Percentiles rank a stretch among this genome's conserved stretches.
These are phyloP conservation scores for Hypocrella siamensis DNA, from an alignment of 2,329 filamentous ascomycete species.

Conservation along the genomic window DNA sequence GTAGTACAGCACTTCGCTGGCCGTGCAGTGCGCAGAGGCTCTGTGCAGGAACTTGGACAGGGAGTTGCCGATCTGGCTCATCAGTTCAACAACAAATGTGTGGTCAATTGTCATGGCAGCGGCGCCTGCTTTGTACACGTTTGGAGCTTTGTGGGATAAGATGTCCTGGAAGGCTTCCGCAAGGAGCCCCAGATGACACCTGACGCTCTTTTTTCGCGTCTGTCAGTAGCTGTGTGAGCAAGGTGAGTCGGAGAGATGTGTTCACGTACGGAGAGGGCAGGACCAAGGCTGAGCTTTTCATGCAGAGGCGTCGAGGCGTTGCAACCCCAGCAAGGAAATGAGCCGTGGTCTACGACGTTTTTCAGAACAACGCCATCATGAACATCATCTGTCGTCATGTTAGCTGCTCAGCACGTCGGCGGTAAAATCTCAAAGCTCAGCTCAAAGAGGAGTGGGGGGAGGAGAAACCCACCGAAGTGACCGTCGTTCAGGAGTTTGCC, in stretches of 20 bases:
- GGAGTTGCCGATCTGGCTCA: conserved; percentile 25
- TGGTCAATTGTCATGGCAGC: conserved; percentile 25
- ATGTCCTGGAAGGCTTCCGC: conserved; percentile 36
- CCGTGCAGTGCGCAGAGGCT: conserved; percentile 18
- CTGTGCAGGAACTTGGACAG: conserved; percentile 22
- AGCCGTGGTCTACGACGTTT: conserved; percentile 34
- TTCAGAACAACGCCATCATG: conserved; percentile 21
- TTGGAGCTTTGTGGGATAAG: conserved; percentile 29
- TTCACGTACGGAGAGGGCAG: conserved; percentile 30
- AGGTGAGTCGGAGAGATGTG: neutral
- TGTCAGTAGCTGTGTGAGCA: conserved; percentile 2
- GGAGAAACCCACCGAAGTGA: conserved; percentile 26
- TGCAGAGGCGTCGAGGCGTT: conserved; percentile 21
- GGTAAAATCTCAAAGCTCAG: neutral
- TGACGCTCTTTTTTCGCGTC: conserved; percentile 22
- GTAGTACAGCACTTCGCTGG: conserved; percentile 27
- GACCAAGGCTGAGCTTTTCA: conserved; percentile 31
- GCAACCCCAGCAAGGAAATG: conserved; percentile 31
- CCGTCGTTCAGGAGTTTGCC: conserved; percentile 26
- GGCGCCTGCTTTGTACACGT: conserved; percentile 31
- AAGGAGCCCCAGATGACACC: conserved; percentile 31
- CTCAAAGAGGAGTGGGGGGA: accelerated
- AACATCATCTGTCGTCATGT: conserved; percentile 20
- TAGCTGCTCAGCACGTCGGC: too few relatives aligned
- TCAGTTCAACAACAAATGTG: conserved; percentile 25